phyloP scores from a whole-genome alignment of 148 eudicot species.

The Silene latifolia region DNA sequence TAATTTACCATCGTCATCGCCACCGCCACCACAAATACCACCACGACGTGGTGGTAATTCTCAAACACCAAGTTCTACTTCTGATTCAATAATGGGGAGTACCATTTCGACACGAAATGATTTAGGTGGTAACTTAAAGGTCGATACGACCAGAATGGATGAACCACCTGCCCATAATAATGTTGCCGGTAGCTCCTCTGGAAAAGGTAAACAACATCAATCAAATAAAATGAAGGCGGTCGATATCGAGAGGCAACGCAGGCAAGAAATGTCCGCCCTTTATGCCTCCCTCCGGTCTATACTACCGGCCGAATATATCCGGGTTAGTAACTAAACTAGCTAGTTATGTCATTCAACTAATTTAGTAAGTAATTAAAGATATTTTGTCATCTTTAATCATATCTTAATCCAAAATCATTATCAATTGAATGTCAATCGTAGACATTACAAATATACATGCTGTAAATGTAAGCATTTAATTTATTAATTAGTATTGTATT shows the following conservation, averaged over 20 bases:
- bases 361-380: neutral
- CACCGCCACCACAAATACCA: neutral
- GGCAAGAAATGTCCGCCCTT: constrained; percentile 21
- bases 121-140: neutral
- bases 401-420: too few species aligned
- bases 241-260: constrained; percentile 20
- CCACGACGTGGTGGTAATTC: neutral
- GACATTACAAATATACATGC: too few species aligned
- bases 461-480: too few species aligned
- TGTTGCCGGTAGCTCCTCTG: neutral
- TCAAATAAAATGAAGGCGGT: constrained; percentile 2
- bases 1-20: neutral
- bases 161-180: neutral
- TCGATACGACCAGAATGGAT: neutral
- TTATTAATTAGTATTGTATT: too few species aligned
- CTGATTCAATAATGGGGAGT: neutral
- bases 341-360: neutral
- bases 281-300: constrained; percentile 20
- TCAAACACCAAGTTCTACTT: neutral
- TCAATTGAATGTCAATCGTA: too few species aligned
- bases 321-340: constrained; percentile 9
- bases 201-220: neutral
- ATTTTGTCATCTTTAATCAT: too few species aligned
- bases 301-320: constrained; percentile 6
- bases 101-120: neutral